phyloP scores from a whole-genome alignment of 2,329 filamentous ascomycete species.

The Botrytis hyacinthi region DNA sequence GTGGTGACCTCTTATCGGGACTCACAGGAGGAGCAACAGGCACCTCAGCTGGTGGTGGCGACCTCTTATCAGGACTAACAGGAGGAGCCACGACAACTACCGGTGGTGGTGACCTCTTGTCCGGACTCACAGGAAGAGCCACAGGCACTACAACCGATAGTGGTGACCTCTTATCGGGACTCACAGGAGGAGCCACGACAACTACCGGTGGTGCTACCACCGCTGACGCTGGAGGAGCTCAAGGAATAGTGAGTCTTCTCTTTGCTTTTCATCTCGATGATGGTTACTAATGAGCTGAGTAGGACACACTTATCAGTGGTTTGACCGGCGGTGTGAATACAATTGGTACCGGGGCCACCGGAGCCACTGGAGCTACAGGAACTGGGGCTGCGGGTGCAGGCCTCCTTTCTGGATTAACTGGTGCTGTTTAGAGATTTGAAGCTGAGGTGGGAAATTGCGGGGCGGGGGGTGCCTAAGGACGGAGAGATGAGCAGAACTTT shows the following conservation, averaged over 20 bases:
- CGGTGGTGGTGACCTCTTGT: background rate
- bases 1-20: background rate
- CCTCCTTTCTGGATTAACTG: background rate
- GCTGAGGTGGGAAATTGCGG: background rate
- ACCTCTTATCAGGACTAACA: background rate
- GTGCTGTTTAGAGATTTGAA: background rate
- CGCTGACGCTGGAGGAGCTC: background rate
- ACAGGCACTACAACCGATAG: too few relatives aligned
- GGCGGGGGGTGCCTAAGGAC: too few relatives aligned
- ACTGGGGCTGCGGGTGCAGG: background rate
- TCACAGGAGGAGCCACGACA: background rate
- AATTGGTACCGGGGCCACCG: background rate
- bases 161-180: background rate
- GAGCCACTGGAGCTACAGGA: background rate
- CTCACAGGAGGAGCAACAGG: background rate
- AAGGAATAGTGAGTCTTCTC: background rate
- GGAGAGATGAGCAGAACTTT: background rate
- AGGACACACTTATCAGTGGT: background rate
- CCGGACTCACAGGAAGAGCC: background rate
- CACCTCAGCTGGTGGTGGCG: background rate
- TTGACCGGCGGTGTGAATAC: background rate
- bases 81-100: background rate
- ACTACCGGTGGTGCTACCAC: too few relatives aligned
- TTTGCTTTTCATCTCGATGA: background rate
- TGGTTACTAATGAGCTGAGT: background rate